Percentiles rank a stretch among this genome's conserved stretches.
Conservation (phyloP, 805 yeast species). For the Wickerhamiella azymoides region DNA sequence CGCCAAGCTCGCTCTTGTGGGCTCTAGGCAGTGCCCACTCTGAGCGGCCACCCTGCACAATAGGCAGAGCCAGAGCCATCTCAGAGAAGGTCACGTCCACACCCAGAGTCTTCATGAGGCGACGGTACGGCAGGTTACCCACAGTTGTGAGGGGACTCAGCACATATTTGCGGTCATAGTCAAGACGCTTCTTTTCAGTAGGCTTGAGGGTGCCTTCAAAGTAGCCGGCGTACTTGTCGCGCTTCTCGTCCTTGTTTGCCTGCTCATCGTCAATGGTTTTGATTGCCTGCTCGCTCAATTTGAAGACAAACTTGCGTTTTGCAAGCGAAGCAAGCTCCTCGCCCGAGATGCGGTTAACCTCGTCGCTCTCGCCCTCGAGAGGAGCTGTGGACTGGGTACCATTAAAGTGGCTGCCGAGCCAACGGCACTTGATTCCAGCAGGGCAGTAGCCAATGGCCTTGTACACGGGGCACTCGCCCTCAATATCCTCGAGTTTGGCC, state of each 20-base stretch:
- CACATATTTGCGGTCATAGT: conserved; percentile 62
- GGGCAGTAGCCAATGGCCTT: conserved; percentile 80
- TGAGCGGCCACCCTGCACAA: conserved; percentile 77
- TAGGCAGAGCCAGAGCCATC: conserved; percentile 82
- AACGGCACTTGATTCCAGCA: conserved; percentile 82
- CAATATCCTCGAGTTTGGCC: conserved; percentile 56
- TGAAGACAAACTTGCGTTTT: conserved; percentile 41
- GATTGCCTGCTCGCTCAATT: conserved; percentile 41
- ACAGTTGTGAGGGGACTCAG: conserved; percentile 95
- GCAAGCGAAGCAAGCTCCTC: not conserved
- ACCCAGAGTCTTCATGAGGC: conserved; percentile 79
- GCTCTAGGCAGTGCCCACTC: conserved; percentile 98
- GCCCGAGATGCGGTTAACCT: conserved; percentile 45
- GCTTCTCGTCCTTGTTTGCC: conserved; percentile 22
- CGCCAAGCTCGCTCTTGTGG: conserved; percentile 66
- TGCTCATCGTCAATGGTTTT: conserved; percentile 26
- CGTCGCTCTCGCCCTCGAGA: conserved; percentile 25
- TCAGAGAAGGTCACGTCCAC: conserved; percentile 90
- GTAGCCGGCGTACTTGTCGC: conserved; percentile 32
- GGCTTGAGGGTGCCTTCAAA: conserved; percentile 65
- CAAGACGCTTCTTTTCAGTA: conserved; percentile 65
- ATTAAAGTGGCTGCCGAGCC: conserved; percentile 63
- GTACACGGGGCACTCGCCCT: conserved; percentile 75
- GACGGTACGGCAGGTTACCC: conserved; percentile 89
- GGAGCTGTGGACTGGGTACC: conserved; percentile 25